These are phyloP conservation scores for Stemphylium vesicarium DNA, from an alignment of 2,329 filamentous ascomycete species.

Conservation along the genomic window DNA sequence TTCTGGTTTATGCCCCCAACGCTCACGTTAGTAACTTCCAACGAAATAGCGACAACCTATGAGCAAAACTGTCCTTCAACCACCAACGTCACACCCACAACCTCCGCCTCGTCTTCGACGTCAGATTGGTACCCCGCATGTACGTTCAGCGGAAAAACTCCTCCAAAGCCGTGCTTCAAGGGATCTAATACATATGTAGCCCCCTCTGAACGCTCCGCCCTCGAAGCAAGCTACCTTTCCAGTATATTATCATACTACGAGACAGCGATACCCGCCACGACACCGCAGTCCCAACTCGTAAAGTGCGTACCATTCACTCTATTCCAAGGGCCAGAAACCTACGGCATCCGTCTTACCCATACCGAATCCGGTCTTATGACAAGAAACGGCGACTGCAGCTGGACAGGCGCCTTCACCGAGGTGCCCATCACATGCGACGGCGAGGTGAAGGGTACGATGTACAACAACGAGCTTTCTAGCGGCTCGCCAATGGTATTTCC, in stretches of 20 bases:
- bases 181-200: background rate
- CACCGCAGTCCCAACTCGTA: background rate
- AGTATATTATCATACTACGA: background rate
- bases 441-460: background rate
- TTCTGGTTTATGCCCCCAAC: background rate
- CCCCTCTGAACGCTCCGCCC: background rate
- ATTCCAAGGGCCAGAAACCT: slow-evolving; percentile 13
- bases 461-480: background rate
- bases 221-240: background rate
- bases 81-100: background rate
- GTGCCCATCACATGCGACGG: slow-evolving; percentile 11
- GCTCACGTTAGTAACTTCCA: slow-evolving; percentile 1
- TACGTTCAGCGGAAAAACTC: background rate
- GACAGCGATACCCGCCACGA: slow-evolving; percentile 36
- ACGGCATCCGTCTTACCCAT: background rate
- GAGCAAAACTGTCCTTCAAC: slow-evolving; percentile 1
- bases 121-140: background rate
- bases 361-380: background rate
- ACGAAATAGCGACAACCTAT: slow-evolving; percentile 14
- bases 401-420: slow-evolving; percentile 9
- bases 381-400: slow-evolving; percentile 7
- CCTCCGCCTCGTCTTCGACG: slow-evolving; percentile 26
- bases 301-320: slow-evolving; percentile 6
- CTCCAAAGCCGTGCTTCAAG: background rate
- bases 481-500: background rate